These are phyloP conservation scores for Hypoxylon intermedium DNA, from an alignment of 495 filamentous ascomycete genomes.

Conservation along the genomic window DNA sequence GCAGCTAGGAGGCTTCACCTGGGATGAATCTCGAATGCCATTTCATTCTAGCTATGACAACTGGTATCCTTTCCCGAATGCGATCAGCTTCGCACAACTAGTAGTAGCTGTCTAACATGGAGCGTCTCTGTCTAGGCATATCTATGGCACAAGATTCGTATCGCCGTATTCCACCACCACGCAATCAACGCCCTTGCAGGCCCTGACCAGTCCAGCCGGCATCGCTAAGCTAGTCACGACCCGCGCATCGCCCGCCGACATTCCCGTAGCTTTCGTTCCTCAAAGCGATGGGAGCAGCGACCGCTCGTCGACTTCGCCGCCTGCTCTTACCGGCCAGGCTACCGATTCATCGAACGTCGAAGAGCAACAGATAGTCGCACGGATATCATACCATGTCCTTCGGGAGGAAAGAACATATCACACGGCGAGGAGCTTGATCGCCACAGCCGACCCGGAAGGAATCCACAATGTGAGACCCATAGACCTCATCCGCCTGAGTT, in stretches of 20 bases:
- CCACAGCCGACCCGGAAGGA: conserved; percentile 74
- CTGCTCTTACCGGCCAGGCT: conserved; percentile 31
- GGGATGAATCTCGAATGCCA: conserved; percentile 73
- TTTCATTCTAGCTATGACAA: conserved; percentile 85
- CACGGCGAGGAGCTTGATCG: conserved; percentile 72
- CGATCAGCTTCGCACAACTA: conserved; percentile 17
- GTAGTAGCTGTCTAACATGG: conserved; percentile 29
- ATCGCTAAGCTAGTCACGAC: conserved; percentile 40
- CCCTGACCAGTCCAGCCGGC: conserved; percentile 41
- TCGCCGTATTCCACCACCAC: conserved; percentile 48
- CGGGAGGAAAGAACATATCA: conserved; percentile 86
- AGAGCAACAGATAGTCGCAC: conserved; percentile 67
- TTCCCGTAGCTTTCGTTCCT: conserved; percentile 33
- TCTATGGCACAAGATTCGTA: conserved; percentile 56
- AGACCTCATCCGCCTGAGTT: conserved; percentile 70
- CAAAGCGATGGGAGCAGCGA: conserved; percentile 51
- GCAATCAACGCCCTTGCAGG: conserved; percentile 33
- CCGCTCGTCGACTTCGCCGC: conserved; percentile 45
- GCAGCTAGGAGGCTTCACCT: conserved; percentile 75
- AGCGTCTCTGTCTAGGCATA: conserved; percentile 45
- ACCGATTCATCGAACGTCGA: conserved; percentile 49
- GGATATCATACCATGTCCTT: conserved; percentile 78
- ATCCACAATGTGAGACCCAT: conserved; percentile 77
- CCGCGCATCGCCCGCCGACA: conserved; percentile 46
- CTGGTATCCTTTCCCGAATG: conserved; percentile 54